Percentiles rank a stretch among this genome's conserved stretches.
phyloP scores from a whole-genome alignment of 164 flowering plant species.

The Aristolochia fimbriata region DNA sequence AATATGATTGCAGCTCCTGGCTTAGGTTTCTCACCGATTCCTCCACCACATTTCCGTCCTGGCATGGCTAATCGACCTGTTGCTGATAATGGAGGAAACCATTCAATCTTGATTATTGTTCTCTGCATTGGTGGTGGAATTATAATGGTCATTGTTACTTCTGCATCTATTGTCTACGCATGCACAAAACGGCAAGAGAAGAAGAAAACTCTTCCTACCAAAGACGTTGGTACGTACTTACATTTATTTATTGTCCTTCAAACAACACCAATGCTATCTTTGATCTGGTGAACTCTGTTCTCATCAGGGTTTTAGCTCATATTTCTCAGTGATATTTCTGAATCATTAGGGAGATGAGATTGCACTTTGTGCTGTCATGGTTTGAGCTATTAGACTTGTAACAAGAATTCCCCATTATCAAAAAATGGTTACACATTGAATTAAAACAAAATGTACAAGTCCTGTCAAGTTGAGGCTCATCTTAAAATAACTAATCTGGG shows the following conservation, averaged over 20 bases:
- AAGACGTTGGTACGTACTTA: constrained; percentile 45
- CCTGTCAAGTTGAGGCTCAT: no score
- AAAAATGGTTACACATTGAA: no score
- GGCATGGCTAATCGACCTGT: constrained; percentile 8
- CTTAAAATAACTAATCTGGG: no score
- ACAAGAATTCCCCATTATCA: no score
- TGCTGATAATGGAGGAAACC: constrained; percentile 18
- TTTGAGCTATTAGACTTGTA: no score
- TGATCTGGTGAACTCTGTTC: not conserved
- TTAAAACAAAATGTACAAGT: no score
- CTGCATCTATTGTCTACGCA: constrained; percentile 38
- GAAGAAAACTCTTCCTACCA: constrained; percentile 21
- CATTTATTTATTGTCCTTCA: constrained; percentile 1
- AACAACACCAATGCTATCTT: not conserved
- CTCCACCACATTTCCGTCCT: constrained; percentile 21
- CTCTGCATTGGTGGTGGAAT: constrained; percentile 53
- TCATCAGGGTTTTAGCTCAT: not conserved
- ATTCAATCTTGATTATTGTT: constrained; percentile 38
- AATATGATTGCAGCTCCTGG: constrained; percentile 1
- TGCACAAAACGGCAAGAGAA: constrained; percentile 29
- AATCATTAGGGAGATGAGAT: not conserved
- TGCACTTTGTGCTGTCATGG: not conserved
- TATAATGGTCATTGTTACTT: constrained; percentile 31
- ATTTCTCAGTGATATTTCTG: not conserved
- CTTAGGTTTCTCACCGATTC: not conserved